Evolutionary conservation across 2,329 filamentous ascomycete genomes (phyloP).

Genomic region (Harringtonia lauricola): DNA sequence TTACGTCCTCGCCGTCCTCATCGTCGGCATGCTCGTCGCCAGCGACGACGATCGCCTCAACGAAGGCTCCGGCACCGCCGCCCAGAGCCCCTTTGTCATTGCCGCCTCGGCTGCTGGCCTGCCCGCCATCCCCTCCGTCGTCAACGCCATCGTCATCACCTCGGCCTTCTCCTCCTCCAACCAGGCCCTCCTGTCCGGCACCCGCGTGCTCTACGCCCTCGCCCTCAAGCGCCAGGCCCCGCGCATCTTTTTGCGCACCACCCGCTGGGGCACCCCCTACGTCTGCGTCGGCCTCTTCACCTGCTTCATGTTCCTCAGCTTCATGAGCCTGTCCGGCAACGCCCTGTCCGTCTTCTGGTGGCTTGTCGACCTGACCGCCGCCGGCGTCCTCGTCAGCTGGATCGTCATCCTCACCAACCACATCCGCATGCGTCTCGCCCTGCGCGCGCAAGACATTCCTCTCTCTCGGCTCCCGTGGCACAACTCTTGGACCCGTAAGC

Average conservation of each 20-base stretch:
- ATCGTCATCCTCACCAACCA: slow-evolving; percentile 54
- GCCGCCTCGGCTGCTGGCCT: slow-evolving; percentile 59
- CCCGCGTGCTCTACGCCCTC: slow-evolving; percentile 47
- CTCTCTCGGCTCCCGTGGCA: slow-evolving; percentile 45
- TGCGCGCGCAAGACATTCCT: slow-evolving; percentile 38
- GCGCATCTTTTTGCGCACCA: slow-evolving; percentile 41
- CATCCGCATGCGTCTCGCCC: slow-evolving; percentile 45
- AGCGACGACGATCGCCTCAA: slow-evolving; percentile 46
- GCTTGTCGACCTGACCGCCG: slow-evolving; percentile 60
- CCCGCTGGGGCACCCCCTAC: slow-evolving; percentile 43
- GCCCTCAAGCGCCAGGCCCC: slow-evolving; percentile 50
- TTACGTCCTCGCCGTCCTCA: slow-evolving; percentile 55
- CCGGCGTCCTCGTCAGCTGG: slow-evolving; percentile 63
- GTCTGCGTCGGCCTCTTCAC: slow-evolving; percentile 31
- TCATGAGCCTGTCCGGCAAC: slow-evolving; percentile 43
- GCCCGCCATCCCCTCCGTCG: slow-evolving; percentile 54
- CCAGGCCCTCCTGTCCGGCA: slow-evolving; percentile 49
- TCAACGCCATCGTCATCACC: slow-evolving; percentile 68
- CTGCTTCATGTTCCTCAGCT: slow-evolving; percentile 44
- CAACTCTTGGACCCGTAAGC: slow-evolving; percentile 49
- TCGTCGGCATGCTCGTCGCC: slow-evolving; percentile 58
- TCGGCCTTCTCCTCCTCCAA: slow-evolving; percentile 62
- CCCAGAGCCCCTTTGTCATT: slow-evolving; percentile 57
- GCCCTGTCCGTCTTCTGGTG: slow-evolving; percentile 57
- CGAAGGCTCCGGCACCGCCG: slow-evolving; percentile 33